Evolutionary conservation across 148 eudicot species (phyloP), one percentile per base, ranked within the genome.

Genomic region (Amaranthus hypochondriacus): DNA sequence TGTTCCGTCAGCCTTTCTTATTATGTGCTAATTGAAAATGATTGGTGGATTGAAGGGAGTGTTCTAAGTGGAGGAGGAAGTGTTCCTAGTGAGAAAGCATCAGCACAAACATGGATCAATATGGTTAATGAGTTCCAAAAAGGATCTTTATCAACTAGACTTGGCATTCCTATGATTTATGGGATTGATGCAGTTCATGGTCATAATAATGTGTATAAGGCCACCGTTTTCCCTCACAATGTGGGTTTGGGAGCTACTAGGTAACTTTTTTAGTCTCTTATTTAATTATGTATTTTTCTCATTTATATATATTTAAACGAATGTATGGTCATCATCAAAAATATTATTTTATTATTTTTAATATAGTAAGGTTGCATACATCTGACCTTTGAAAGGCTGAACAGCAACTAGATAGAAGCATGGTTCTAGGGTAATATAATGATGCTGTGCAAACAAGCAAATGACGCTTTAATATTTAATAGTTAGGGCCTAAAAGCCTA

Each of bases 131-230:
- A 80, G 7, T 88, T 88, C 65, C 97, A 92, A 73, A 87, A 81
- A 65, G 97, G 91, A 12, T 66, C 96, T 0, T 70, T 92, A 4
- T 85, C 96, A 0, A 90, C 96, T 4, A 91, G 87, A 48, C 89
- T 92, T 47, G 95, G 88, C 50, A 92, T 92, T 15, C 97, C 97
- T 2, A 81, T 90, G 87, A 87, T 90, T 21, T 92, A 92, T 76
- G 97, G 97, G 58, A 92, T 92, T 76, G 97, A 92, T 71, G 97
- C 97, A 42, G 88, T 92, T 74, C 97, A 92, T 72, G 97, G 97
- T 55, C 87, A 92, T 80, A 81, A 78, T 71, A 86, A 82, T 80
- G 96, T 84, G 28, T 92, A 85, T 76, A 87, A 83, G 71, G 91
- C 97, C 52, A 92, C 96, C 13, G 77, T 92, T 66, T 92, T 92